These are phyloP conservation scores for Capsicum baccatum DNA, from an alignment of 257 asterid species.

Conservation along the genomic window DNA sequence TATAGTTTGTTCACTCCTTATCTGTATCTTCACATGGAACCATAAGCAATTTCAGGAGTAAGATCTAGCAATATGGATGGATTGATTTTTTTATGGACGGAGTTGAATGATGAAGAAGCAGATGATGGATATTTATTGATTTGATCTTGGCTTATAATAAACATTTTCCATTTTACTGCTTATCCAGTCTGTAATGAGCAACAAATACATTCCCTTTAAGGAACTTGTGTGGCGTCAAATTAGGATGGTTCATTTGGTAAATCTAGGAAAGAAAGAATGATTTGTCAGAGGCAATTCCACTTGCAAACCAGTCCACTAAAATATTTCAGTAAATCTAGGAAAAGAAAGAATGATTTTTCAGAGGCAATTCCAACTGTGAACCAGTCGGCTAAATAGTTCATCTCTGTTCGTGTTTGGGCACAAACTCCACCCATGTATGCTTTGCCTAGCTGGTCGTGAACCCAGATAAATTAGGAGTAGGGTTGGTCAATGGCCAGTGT, in stretches of 20 bases:
- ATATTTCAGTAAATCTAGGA: constrained; percentile 7
- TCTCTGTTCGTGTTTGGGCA: background rate
- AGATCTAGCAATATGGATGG: background rate
- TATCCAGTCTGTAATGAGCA: constrained; percentile 10
- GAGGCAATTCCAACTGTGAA: constrained; percentile 7
- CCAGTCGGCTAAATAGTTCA: background rate
- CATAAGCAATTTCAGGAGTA: background rate
- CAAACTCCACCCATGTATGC: background rate
- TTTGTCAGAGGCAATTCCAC: background rate
- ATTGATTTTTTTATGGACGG: background rate
- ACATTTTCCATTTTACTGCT: background rate
- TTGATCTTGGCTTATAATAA: background rate
- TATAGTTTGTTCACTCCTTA: background rate
- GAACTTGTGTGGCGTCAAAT: constrained; percentile 18
- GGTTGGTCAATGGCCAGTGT: background rate
- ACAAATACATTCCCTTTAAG: constrained; percentile 4
- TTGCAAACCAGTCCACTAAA: constrained; percentile 1
- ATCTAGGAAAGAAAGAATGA: background rate
- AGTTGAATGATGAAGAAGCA: background rate
- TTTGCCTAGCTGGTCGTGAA: background rate
- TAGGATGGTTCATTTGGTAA: background rate
- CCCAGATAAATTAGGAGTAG: background rate
- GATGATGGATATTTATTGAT: background rate
- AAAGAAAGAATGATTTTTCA: background rate
- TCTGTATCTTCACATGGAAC: constrained; percentile 13